Conservation (phyloP, 2,329 filamentous ascomycete genomes). For the Cladophialophora psammophila region DNA sequence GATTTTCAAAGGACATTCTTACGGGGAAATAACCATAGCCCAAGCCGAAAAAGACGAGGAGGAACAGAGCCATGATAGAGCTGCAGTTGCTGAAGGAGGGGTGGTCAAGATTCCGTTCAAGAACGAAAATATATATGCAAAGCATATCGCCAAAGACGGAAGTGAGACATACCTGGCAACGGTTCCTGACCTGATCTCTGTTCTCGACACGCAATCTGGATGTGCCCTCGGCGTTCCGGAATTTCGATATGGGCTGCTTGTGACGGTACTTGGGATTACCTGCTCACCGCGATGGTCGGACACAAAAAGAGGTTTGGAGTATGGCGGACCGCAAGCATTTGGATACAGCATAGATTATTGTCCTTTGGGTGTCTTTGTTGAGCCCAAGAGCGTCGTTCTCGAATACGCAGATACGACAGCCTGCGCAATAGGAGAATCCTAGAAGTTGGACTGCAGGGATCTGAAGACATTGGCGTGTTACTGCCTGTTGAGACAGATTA, state of each 20-base stretch:
- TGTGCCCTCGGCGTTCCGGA: constrained; percentile 64
- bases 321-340: constrained; percentile 60
- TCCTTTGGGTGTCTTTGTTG: constrained; percentile 60
- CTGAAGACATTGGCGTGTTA: neutral
- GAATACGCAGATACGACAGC: constrained; percentile 50
- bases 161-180: constrained; percentile 54
- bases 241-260: constrained; percentile 61
- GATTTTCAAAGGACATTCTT: constrained; percentile 65
- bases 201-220: constrained; percentile 65
- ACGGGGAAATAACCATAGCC: constrained; percentile 66
- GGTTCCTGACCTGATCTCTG: constrained; percentile 64
- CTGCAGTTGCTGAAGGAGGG: constrained; percentile 52
- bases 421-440: neutral
- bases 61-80: constrained; percentile 38
- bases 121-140: constrained; percentile 74
- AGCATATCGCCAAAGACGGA: constrained; percentile 46
- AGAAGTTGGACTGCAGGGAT: neutral
- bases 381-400: constrained; percentile 62
- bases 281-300: constrained; percentile 63
- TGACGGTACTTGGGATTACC: constrained; percentile 62
- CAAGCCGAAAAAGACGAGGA: constrained; percentile 52
- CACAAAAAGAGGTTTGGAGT: constrained; percentile 56
- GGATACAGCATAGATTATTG: constrained; percentile 58
- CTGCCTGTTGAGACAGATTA: neutral
- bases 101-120: constrained; percentile 72